These are phyloP conservation scores for Noccaea caerulescens DNA, from an alignment of 345 rosid genomes.

Conservation along the genomic window DNA sequence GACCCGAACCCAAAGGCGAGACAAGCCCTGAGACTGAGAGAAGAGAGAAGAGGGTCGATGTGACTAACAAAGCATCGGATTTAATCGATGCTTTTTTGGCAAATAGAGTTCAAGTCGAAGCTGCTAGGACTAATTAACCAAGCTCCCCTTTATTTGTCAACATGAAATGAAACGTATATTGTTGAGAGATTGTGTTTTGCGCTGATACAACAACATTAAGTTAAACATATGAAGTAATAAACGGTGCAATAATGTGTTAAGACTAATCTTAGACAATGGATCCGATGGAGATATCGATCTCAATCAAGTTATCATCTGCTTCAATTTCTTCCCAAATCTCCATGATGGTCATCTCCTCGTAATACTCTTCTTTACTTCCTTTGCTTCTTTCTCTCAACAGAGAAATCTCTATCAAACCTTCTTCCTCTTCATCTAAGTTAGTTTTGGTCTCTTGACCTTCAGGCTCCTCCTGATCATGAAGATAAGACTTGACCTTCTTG, in stretches of 20 bases:
- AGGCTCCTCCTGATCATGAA: constrained; percentile 26
- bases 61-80: constrained; percentile 34
- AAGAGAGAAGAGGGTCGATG: constrained; percentile 33
- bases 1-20: constrained; percentile 21
- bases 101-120: constrained; percentile 28
- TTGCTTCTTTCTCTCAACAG: constrained; percentile 40
- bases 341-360: constrained; percentile 37
- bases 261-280: constrained; percentile 46
- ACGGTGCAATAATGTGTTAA: background rate
- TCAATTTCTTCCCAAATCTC: constrained; percentile 61
- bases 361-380: constrained; percentile 43
- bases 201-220: background rate
- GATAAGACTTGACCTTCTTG: constrained; percentile 19
- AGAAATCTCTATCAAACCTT: constrained; percentile 69
- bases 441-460: constrained; percentile 26
- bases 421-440: constrained; percentile 41
- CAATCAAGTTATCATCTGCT: constrained; percentile 71
- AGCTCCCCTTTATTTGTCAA: constrained; percentile 13
- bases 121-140: constrained; percentile 28
- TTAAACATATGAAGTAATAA: background rate
- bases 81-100: constrained; percentile 46
- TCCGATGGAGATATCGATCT: constrained; percentile 72
- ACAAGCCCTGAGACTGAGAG: constrained; percentile 28
- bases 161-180: constrained; percentile 12
- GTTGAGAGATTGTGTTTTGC: background rate